phyloP scores from a whole-genome alignment of 768 basidiomycete species.

The Rhodotorula paludigena region DNA sequence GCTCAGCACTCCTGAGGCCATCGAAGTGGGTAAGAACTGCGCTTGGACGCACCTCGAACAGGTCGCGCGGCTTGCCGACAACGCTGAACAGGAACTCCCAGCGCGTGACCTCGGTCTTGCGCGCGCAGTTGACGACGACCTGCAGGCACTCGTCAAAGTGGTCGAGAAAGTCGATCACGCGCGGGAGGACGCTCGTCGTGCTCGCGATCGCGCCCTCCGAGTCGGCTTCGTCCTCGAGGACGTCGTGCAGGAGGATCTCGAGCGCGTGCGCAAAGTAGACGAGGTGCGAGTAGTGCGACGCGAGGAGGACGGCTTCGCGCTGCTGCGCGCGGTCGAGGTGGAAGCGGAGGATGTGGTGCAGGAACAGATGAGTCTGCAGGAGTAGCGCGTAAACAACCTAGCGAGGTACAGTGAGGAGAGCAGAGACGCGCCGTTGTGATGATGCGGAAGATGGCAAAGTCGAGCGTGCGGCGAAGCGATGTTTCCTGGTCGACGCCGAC shows the following conservation, averaged over 20 bases:
- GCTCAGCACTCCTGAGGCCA: not conserved
- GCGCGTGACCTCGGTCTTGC: constrained; percentile 87
- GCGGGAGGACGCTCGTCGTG: constrained; percentile 53
- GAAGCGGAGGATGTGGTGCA: constrained; percentile 81
- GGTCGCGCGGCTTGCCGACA: constrained; percentile 79
- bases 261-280: constrained; percentile 90
- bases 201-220: not conserved
- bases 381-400: not conserved
- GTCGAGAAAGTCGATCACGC: constrained; percentile 83
- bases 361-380: constrained; percentile 78
- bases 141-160: constrained; percentile 86
- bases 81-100: constrained; percentile 85
- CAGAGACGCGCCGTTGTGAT: constrained; percentile 65
- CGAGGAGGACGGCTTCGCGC: constrained; percentile 76
- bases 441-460: constrained; percentile 87
- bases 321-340: constrained; percentile 63
- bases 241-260: constrained; percentile 87
- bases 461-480: constrained; percentile 64
- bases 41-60: constrained; percentile 75
- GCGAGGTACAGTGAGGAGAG: not conserved
- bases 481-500: constrained; percentile 91
- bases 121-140: constrained; percentile 89
- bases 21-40: not conserved
- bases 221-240: constrained; percentile 75
- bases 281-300: constrained; percentile 75